phyloP scores from a whole-genome alignment of 768 basidiomycete genomes.

The Filobasidium floriforme region DNA sequence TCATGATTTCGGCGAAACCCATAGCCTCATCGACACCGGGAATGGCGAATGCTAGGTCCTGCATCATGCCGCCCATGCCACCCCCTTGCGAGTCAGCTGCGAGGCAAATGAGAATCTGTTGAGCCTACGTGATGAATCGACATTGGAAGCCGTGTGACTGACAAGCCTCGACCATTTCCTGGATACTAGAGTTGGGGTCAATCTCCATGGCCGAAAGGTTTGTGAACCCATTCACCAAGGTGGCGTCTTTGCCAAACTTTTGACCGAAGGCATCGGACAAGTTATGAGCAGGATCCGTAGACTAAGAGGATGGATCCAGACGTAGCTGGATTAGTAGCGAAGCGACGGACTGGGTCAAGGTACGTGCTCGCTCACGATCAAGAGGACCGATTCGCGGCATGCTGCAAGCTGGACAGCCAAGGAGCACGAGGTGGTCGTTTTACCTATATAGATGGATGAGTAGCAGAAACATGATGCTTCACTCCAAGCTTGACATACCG shows the following conservation, averaged over 20 bases:
- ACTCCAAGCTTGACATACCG: conserved; percentile 51
- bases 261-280: conserved; percentile 94
- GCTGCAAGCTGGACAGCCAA: conserved; percentile 92
- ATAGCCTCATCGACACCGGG: conserved; percentile 99
- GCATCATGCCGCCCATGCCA: conserved; percentile 99
- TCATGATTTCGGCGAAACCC: conserved; percentile 99
- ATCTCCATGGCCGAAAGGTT: conserved; percentile 99
- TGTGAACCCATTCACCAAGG: conserved; percentile 91
- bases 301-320: conserved; percentile 50
- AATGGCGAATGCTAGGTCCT: conserved; percentile 97
- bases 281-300: conserved; percentile 99
- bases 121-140: neutral
- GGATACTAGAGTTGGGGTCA: conserved; percentile 92
- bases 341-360: conserved; percentile 1
- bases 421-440: conserved; percentile 96
- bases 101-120: conserved; percentile 50
- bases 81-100: conserved; percentile 43
- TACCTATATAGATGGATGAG: conserved; percentile 53
- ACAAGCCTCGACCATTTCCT: conserved; percentile 99
- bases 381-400: conserved; percentile 84
- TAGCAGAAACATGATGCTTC: neutral
- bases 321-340: neutral
- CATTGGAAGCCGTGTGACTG: conserved; percentile 32
- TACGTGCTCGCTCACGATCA: conserved; percentile 60
- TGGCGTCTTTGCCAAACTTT: conserved; percentile 98